A percentile compares a stretch with the other conserved stretches of the same genome.
These are phyloP conservation scores for Selaginella moellendorffii DNA, from an alignment of 75 land plant species.

Conservation along the genomic window DNA sequence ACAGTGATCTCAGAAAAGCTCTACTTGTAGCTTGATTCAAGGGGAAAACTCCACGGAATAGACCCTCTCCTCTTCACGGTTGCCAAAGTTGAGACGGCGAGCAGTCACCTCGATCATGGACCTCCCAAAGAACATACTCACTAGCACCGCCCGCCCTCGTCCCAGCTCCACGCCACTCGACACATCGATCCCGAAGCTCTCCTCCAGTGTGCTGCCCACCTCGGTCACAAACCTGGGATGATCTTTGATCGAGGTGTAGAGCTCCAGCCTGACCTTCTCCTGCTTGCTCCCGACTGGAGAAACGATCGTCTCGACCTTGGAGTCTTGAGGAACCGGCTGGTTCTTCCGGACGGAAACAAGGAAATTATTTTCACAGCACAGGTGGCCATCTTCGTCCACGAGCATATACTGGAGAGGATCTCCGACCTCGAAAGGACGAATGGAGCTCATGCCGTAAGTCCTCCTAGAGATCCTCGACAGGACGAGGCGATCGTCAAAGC, in stretches of 20 bases:
- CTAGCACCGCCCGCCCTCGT: neutral
- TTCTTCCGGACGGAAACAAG: conserved; percentile 5
- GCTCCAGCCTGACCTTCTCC: neutral
- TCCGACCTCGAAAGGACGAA: neutral
- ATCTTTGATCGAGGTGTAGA: neutral
- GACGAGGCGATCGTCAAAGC: neutral
- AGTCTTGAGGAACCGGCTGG: neutral
- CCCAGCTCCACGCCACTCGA: neutral
- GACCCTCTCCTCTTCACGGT: neutral
- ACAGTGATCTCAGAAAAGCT: too few species aligned
- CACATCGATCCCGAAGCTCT: neutral
- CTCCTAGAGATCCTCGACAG: neutral
- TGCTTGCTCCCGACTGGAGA: neutral
- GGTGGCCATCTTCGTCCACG: neutral
- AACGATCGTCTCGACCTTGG: neutral
- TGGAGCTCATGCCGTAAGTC: conserved; percentile 5
- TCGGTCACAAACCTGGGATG: neutral
- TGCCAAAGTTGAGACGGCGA: neutral
- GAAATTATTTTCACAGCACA: conserved; percentile 4
- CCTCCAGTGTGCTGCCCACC: neutral
- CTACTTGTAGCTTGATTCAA: too few species aligned
- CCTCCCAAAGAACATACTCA: conserved; percentile 11
- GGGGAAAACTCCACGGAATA: neutral
- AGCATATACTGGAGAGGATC: conserved; percentile 1
- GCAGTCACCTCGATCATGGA: conserved; percentile 9